A percentile compares a stretch with the other conserved stretches of the same genome.
Evolutionary conservation across 192 early-diverging fungal genomes (phyloP).

Genomic region (Backusella morwellensis): DNA sequence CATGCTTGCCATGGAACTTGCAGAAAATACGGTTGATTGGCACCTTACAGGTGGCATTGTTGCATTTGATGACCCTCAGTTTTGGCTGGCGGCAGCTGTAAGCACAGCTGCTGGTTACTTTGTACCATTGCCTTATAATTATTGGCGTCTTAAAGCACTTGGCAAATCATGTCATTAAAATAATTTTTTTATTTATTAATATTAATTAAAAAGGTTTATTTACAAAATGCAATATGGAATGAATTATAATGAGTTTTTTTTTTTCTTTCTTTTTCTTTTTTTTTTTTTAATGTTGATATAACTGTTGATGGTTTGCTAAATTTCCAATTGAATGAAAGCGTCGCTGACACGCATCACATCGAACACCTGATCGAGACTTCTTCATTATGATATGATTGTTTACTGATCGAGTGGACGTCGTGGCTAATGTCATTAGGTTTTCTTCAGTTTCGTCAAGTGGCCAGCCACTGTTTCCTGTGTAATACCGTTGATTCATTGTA

Average conservation of each 20-base stretch:
- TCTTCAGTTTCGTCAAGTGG: conserved; percentile 19
- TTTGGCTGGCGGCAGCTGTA: conserved; percentile 42
- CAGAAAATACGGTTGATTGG: conserved; percentile 54
- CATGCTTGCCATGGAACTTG: conserved; percentile 55
- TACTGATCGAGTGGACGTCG: neutral
- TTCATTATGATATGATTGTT: neutral
- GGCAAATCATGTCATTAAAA: conserved; percentile 54
- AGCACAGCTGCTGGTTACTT: conserved; percentile 45
- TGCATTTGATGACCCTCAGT: conserved; percentile 36
- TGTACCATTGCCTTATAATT: conserved; percentile 56
- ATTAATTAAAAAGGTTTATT: neutral
- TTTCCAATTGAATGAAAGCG: conserved; percentile 16
- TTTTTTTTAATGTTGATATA: conserved; percentile 15
- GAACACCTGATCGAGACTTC: conserved; percentile 9
- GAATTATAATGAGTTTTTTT: neutral
- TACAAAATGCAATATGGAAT: neutral
- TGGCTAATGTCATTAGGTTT: conserved; percentile 13
- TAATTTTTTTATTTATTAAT: too few species aligned
- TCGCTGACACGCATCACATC: conserved; percentile 15
- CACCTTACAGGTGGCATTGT: conserved; percentile 52
- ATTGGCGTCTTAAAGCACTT: conserved; percentile 47
- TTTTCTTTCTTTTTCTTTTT: neutral
- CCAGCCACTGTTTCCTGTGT: conserved; percentile 4
- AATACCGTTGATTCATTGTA: neutral
- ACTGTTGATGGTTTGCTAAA: conserved; percentile 18